phyloP scores from a whole-genome alignment of 805 yeast genomes.

The Danielia reshetovae region DNA sequence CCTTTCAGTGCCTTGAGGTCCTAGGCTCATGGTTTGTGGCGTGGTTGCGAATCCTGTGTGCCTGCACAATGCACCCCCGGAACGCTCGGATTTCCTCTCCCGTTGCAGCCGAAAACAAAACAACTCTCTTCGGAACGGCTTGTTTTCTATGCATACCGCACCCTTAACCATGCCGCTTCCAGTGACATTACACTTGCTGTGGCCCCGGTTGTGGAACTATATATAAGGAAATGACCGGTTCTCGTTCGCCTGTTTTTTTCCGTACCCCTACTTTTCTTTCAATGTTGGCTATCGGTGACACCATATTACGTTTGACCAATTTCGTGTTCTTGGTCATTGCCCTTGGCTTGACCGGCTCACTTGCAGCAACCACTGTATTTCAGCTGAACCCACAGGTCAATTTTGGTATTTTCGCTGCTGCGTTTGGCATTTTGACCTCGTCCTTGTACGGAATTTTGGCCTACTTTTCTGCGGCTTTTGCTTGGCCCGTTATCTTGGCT shows the following conservation, averaged over 20 bases:
- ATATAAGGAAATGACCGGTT: slow-evolving; percentile 2
- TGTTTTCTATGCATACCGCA: slow-evolving; percentile 1
- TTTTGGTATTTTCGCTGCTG: slow-evolving; percentile 82
- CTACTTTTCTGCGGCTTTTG: slow-evolving; percentile 69
- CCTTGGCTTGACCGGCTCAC: slow-evolving; percentile 86
- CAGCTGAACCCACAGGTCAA: slow-evolving; percentile 77
- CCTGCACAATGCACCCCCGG: slow-evolving; percentile 13
- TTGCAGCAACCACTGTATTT: slow-evolving; percentile 57
- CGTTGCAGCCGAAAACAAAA: slow-evolving; percentile 17
- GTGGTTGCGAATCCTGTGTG: too few relatives aligned
- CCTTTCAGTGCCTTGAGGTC: too few relatives aligned
- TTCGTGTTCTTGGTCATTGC: slow-evolving; percentile 72
- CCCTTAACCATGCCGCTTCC: slow-evolving; percentile 1
- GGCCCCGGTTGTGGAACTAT: slow-evolving; percentile 3
- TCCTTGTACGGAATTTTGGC: slow-evolving; percentile 77
- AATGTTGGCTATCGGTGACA: slow-evolving; percentile 72
- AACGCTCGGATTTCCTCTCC: slow-evolving; percentile 5
- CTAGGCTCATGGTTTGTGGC: too few relatives aligned
- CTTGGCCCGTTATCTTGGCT: slow-evolving; percentile 81
- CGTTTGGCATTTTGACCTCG: slow-evolving; percentile 79
- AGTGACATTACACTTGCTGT: slow-evolving; percentile 2
- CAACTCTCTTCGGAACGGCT: slow-evolving; percentile 4
- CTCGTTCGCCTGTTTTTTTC: slow-evolving; percentile 1
- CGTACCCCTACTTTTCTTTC: not conserved
- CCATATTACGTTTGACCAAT: slow-evolving; percentile 68